Conservation (phyloP, 1,284 basidiomycete genomes). For the Apiotrichum akiyoshidainum region DNA sequence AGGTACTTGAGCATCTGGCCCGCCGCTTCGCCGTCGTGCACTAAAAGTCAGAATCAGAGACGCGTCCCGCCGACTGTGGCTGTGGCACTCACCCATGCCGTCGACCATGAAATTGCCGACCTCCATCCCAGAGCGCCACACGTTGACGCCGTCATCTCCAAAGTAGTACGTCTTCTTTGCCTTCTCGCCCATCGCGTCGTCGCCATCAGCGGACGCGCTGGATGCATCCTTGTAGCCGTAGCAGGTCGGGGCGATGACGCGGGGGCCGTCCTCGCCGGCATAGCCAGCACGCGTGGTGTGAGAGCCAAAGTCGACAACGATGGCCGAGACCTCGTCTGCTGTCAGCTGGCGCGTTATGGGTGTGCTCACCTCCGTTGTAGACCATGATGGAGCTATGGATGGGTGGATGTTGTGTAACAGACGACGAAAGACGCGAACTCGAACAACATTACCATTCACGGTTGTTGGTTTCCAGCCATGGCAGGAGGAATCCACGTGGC, state of each 20-base stretch:
- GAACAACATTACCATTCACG: background rate
- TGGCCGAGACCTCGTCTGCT: slow-evolving; percentile 68
- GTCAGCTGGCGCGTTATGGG: slow-evolving; percentile 4
- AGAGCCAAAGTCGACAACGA: slow-evolving; percentile 92
- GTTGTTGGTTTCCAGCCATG: background rate
- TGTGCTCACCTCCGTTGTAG: slow-evolving; percentile 44
- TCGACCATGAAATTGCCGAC: slow-evolving; percentile 79
- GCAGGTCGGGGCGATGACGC: slow-evolving; percentile 81
- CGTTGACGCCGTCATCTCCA: slow-evolving; percentile 85
- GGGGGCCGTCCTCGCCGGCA: slow-evolving; percentile 95
- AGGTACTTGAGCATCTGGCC: slow-evolving; percentile 72
- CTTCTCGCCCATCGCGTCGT: slow-evolving; percentile 30
- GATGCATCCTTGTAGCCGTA: slow-evolving; percentile 67
- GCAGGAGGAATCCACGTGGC: background rate
- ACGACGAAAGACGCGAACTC: too few species aligned
- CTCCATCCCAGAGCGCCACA: slow-evolving; percentile 87
- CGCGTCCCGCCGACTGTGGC: background rate
- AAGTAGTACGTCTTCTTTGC: slow-evolving; percentile 68
- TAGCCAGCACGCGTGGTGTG: slow-evolving; percentile 89
- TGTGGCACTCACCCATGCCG: slow-evolving; percentile 70
- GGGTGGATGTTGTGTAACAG: background rate
- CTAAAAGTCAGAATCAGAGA: slow-evolving; percentile 50
- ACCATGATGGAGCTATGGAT: slow-evolving; percentile 34
- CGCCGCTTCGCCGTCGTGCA: slow-evolving; percentile 73
- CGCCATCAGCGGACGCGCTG: slow-evolving; percentile 13